Conservation (phyloP, 1,284 basidiomycete species). For the Xerocomus nothofagi region DNA sequence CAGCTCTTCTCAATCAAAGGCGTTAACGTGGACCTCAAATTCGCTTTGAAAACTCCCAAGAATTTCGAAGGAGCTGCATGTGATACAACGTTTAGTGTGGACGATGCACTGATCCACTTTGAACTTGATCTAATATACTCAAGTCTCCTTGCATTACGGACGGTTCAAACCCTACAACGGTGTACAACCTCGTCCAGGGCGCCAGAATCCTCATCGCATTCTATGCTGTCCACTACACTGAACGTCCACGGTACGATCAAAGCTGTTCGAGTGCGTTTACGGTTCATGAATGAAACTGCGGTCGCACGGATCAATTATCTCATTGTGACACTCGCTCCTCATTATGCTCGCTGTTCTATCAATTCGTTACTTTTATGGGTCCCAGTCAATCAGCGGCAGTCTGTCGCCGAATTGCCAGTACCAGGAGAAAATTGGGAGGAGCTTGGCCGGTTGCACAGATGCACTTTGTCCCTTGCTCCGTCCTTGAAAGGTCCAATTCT, state of each 20-base stretch:
- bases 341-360: conserved; percentile 34
- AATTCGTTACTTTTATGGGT: conserved; percentile 47
- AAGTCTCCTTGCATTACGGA: conserved; percentile 62
- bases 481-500: conserved; percentile 39
- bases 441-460: conserved; percentile 62
- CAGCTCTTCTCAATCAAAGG: conserved; percentile 51
- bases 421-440: conserved; percentile 72
- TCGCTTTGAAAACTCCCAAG: conserved; percentile 29
- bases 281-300: conserved; percentile 49
- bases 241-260: conserved; percentile 39
- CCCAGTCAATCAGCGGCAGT: conserved; percentile 33
- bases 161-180: conserved; percentile 45
- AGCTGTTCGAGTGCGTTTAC: conserved; percentile 47
- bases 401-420: conserved; percentile 27
- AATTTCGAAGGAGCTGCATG: conserved; percentile 13
- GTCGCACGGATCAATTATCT: conserved; percentile 50
- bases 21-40: conserved; percentile 39
- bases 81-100: conserved; percentile 26
- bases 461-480: conserved; percentile 45
- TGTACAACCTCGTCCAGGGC: conserved; percentile 32
- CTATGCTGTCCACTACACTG: conserved; percentile 19
- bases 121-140: conserved; percentile 78
- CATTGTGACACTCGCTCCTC: conserved; percentile 23
- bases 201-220: conserved; percentile 9
- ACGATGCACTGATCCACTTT: conserved; percentile 47